Base-by-base conservation (phyloP, 345 rosid genomes). In the Euphorbia lathyris region DNA sequence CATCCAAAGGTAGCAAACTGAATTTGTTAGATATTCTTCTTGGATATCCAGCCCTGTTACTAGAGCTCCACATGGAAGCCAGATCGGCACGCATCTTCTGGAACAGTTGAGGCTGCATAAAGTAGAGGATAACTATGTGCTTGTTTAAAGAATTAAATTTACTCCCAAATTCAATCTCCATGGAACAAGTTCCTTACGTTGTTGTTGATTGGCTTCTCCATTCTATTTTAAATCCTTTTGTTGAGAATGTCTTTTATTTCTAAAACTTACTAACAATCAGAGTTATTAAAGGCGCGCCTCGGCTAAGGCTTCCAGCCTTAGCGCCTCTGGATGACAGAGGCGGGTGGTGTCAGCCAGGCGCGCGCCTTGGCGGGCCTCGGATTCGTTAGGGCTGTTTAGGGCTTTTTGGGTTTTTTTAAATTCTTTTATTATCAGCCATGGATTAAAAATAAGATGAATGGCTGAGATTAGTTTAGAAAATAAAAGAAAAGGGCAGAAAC, bases 51-150 rank as follows among this genome's bases (percentile, higher is more conserved):
- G 75, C 69, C 81, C 74, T 86, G 50, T 61, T 74, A 72, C 64
- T 75, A 45, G 86, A 66, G 69, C 80, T 83, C 94, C 94, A 88
- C 88, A 86, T 86, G 68, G 84, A 83, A 63, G 89, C 91, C 50
- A 88, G 79, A 81, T 88, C 88, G 66, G 86, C 83, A 55, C 89
- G 84, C 83, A 88, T 80, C 79, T 82, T 85, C 65, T 63, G 76
- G 67, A 86, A 88, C 67, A 83, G 74, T 76, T 85, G 86, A 72
- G 94, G 94, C 94, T 88, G 86, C 83, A 79, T 19, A 23, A 16
- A 58, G 16, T 38, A 48, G 34, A 47, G 3, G 51, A 69, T 23
- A 17, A 32, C 34, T 2, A 32, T 26, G n/a, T 22, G 29, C 14
- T 26, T 56, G 59, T 19, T 26, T 55, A 43, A 65, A 30, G 8